Percentiles rank a stretch among this genome's conserved stretches.
Conservation (phyloP, 1,284 basidiomycete genomes). For the Stereum hirsutum region DNA sequence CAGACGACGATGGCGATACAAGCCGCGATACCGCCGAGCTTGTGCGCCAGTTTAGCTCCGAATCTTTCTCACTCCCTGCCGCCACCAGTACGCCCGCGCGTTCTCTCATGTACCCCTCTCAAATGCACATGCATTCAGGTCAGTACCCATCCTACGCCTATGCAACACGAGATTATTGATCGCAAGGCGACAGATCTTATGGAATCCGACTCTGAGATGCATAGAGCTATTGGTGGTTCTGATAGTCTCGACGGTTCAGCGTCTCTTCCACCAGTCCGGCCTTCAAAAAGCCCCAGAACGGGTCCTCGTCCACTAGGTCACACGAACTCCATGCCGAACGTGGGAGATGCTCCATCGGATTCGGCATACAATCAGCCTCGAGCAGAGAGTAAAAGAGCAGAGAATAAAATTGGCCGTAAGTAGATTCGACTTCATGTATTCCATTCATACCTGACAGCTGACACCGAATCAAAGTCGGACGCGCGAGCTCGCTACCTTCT, state of each 20-base stretch:
- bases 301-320: conserved; percentile 8
- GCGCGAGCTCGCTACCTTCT: not conserved
- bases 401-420: no score
- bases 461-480: not conserved
- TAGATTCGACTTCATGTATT: conserved; percentile 7
- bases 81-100: conserved; percentile 45
- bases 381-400: no score
- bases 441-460: not conserved
- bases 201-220: conserved; percentile 69
- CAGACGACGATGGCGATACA: conserved; percentile 19
- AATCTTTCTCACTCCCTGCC: conserved; percentile 31
- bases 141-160: conserved; percentile 14
- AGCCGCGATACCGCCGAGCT: conserved; percentile 30
- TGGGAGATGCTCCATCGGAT: no score
- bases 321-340: conserved; percentile 10
- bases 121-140: conserved; percentile 51
- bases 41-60: conserved; percentile 27
- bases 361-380: no score
- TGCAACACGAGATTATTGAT: not conserved
- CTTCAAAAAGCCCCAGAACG: conserved; percentile 5
- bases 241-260: conserved; percentile 37
- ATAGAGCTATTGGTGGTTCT: conserved; percentile 46
- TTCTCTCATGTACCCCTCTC: conserved; percentile 51
- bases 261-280: conserved; percentile 15
- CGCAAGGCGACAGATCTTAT: conserved; percentile 43